Evolutionary conservation across 345 rosid genomes (phyloP), one percentile per base, ranked within the genome.

Genomic region (Heritiera littoralis): DNA sequence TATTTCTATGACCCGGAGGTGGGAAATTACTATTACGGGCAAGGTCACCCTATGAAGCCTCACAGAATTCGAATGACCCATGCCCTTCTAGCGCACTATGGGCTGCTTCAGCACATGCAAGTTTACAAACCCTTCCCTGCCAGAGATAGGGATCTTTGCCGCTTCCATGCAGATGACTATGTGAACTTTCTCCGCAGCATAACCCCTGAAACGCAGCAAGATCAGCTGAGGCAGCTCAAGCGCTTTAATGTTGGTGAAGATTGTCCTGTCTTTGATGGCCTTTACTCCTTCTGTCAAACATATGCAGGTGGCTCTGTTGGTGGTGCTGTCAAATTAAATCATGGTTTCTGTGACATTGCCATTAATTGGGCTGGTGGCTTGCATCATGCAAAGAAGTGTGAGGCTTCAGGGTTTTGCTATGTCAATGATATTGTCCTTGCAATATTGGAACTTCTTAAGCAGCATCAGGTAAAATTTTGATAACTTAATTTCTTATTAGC

Each of bases 211-310:
- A 86, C 92, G 6, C 94, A 90, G 87, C 94, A 91, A 81, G 92
- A 91, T 67, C 93, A 88, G 78, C 81, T 89, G 32, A 84, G 93
- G 74, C 93, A 89, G 63, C 95, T 88, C 74, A 91, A 88, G 80
- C 83, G 95, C 71, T 89, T 91, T 78, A 89, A 91, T 79, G 94
- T 91, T 55, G 94, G 94, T 51, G 93, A 91, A 81, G 93, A 90
- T 74, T 91, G 93, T 38, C 92, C 93, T 6, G 92, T 91, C 58
- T 91, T 92, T 80, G 93, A 90, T 58, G 92, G 90, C 35, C 91
- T 92, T 15, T 92, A 86, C 75, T 87, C 89, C n/a, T 90, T 90
- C 66, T 92, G 96, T 76, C 94, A 90, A 85, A 88, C 92, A 48
- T 92, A 89, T 59, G 92, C 96, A 9, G 94, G 94, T 11, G 92